These are phyloP conservation scores for Friedmanniomyces endolithicus DNA, from an alignment of 495 filamentous ascomycete species.

Conservation along the genomic window DNA sequence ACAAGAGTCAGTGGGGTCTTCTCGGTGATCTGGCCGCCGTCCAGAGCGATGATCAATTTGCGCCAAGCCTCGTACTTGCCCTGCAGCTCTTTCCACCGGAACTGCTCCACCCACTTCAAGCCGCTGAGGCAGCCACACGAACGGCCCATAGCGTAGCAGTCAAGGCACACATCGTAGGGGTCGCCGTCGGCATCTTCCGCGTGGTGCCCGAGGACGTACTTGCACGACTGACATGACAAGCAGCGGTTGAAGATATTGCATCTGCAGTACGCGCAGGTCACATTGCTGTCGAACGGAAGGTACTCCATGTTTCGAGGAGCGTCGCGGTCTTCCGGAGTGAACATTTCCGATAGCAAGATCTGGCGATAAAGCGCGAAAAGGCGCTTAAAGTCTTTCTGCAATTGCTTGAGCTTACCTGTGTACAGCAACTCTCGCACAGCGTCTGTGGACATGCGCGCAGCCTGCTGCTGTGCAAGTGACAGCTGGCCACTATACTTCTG, in stretches of 20 bases:
- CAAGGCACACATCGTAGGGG: slow-evolving; percentile 89
- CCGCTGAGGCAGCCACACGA: slow-evolving; percentile 78
- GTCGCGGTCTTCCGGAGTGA: slow-evolving; percentile 40
- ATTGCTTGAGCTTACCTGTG: slow-evolving; percentile 44
- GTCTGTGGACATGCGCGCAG: slow-evolving; percentile 24
- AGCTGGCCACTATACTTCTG: slow-evolving; percentile 62
- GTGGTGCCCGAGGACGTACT: slow-evolving; percentile 35
- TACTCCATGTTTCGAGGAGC: slow-evolving; percentile 53
- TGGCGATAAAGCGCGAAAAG: slow-evolving; percentile 64
- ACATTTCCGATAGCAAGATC: slow-evolving; percentile 74
- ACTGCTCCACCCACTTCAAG: slow-evolving; percentile 86
- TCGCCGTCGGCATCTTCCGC: slow-evolving; percentile 24
- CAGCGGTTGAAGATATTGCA: slow-evolving; percentile 97
- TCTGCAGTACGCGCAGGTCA: slow-evolving; percentile 90
- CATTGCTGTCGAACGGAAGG: slow-evolving; percentile 67
- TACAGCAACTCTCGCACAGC: slow-evolving; percentile 8
- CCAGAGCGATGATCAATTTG: slow-evolving; percentile 54
- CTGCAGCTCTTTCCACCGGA: slow-evolving; percentile 64
- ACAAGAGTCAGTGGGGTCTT: slow-evolving; percentile 51
- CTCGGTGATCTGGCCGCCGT: slow-evolving; percentile 44
- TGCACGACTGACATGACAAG: slow-evolving; percentile 73
- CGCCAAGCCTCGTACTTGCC: slow-evolving; percentile 75
- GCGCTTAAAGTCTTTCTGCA: slow-evolving; percentile 64
- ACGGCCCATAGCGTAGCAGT: slow-evolving; percentile 88
- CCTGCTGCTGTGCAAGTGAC: slow-evolving; percentile 36